Evolutionary conservation across 306 rosid genomes (phyloP), one percentile per base, ranked within the genome.

Genomic region (Cucurbita maxima): DNA sequence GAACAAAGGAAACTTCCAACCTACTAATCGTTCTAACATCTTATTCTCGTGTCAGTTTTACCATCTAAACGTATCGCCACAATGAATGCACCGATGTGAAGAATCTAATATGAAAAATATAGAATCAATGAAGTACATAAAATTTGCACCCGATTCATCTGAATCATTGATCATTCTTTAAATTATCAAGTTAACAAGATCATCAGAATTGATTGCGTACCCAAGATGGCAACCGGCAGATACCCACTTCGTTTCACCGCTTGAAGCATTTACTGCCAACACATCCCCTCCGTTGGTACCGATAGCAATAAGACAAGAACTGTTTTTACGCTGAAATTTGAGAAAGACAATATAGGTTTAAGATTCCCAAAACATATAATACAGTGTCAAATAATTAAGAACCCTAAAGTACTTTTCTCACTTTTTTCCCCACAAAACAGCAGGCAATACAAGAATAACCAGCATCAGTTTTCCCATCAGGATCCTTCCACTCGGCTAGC

Each of bases 201-300:
- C 16, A 19, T 53, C 53, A 64, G 71, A 64, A 41, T 64, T 41
- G 53, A 64, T 66, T 53, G 63, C 82, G 15, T 84, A 84, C 88
- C 88, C 58, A 8, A 76, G 75, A 72, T 80, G 76, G 69, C 77
- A 77, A 47, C 75, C 75, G 15, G 75, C 78, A 47, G 78, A 53
- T 53, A 78, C 75, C 85, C 86, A 84, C 75, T 84, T 84, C 57
- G 10, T 82, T 56, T 82, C 84, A 19, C 87, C 76, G 56, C 78
- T 80, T 59, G 60, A 80, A 78, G 79, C 85, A 79, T 84, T 80
- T 37, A 82, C 52, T 70, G 47, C 87, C 47, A 76, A 69, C 58
- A 87, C 62, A 4, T 74, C 73, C 72, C 88, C 90, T 72, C 79
- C 74, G 30, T 47, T 58, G 22, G 76, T 44, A 51, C 82, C 82